Base-by-base conservation (phyloP, 192 early-diverging fungal genomes). In the Mortierella claussenii region DNA sequence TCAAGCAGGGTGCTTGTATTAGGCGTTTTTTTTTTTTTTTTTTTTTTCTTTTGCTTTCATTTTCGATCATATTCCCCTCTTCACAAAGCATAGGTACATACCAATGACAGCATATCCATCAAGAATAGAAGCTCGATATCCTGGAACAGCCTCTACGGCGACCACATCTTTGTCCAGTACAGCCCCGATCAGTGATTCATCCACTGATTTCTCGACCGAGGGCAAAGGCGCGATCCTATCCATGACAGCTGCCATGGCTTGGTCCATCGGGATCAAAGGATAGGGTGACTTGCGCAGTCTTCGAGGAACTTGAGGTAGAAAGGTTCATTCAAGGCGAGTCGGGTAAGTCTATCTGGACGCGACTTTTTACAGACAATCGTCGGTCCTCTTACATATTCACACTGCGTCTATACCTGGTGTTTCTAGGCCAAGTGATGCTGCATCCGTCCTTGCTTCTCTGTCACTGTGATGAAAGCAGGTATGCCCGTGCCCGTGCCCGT, bases 71-170 rank as follows among this genome's bases (percentile, higher is more conserved):
- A n/a, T n/a, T n/a, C n/a, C n/a, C n/a, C n/a, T n/a, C n/a, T n/a
- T n/a, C n/a, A n/a, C n/a, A n/a, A n/a, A n/a, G n/a, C 13, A 40
- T 40, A 10, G 23, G 31, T n/a, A 10, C 4, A 31, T 87, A 92
- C 91, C 81, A 65, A 90, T 68, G 36, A 98, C 92, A 2, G 97
- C 96, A 78, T 98, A 98, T 15, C 97, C 97, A 80, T 98, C 97
- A 31, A 98, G 89, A 30, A 96, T 89, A 0, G 93, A 92, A 11
- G 97, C 96, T 2, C 89, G 86, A 67, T 92, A 97, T 11, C 81
- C 92, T 3, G 97, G 97, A 2, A 98, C 94, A 43, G 86, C 75
- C 49, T 94, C 92, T 17, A 44, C 61, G 1, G 93, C 88, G 1
- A 82, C 47, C 0, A 96, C 90, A 78, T 96, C 93, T 68, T 89